Percentiles rank a stretch among this genome's conserved stretches.
Conservation (phyloP, 73 alveolate species). For the Diophrys appendiculata region DNA sequence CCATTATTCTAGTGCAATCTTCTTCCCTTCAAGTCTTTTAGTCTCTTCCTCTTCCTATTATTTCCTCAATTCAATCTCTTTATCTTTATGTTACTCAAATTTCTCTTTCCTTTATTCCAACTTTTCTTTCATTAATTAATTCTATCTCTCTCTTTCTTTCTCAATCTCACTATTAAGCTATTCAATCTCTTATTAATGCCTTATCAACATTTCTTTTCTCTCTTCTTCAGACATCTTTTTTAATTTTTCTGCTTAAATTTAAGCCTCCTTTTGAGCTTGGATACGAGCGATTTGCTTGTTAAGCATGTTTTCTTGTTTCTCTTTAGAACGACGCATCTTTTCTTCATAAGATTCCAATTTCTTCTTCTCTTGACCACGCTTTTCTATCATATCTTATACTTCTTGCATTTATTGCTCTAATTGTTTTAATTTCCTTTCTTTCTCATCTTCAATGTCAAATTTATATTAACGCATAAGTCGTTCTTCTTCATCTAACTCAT, state of each 20-base stretch:
- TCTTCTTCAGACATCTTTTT: slow-evolving; percentile 23
- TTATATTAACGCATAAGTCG: slow-evolving; percentile 27
- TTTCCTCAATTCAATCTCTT: slow-evolving; percentile 19
- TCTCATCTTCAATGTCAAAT: slow-evolving; percentile 37
- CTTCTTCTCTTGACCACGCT: neutral
- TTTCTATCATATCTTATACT: slow-evolving; percentile 6
- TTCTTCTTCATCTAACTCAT: slow-evolving; percentile 16
- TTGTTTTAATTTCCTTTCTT: slow-evolving; percentile 20
- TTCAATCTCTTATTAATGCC: slow-evolving; percentile 42
- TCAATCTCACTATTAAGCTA: slow-evolving; percentile 33
- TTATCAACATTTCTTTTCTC: slow-evolving; percentile 41
- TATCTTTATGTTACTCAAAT: slow-evolving; percentile 14
- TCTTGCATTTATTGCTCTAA: slow-evolving; percentile 16
- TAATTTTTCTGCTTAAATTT: slow-evolving; percentile 15
- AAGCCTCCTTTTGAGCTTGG: slow-evolving; percentile 21
- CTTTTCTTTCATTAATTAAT: slow-evolving; percentile 32
- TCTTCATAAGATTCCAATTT: slow-evolving; percentile 13
- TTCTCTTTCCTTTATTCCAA: slow-evolving; percentile 24
- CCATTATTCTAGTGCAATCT: neutral
- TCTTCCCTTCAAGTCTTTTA: slow-evolving; percentile 9
- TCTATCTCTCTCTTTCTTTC: slow-evolving; percentile 41
- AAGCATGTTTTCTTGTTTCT: slow-evolving; percentile 4
- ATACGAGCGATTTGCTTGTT: slow-evolving; percentile 14
- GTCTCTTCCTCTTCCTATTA: slow-evolving; percentile 41
- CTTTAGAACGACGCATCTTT: slow-evolving; percentile 9